phyloP scores from a whole-genome alignment of 805 yeast species.

The Saccharomycopsis vini region DNA sequence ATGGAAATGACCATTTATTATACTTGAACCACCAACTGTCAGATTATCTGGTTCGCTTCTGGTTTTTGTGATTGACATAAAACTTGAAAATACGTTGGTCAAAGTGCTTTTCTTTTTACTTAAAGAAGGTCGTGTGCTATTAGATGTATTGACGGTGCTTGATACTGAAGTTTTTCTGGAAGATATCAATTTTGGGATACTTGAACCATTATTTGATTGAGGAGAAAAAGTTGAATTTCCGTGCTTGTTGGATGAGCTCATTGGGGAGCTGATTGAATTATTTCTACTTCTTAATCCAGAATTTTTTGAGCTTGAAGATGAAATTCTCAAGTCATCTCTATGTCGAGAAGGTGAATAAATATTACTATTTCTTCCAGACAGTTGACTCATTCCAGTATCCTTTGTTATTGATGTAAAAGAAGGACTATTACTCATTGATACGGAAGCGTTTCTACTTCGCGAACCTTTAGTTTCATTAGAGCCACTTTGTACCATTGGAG shows the following conservation, averaged over 20 bases:
- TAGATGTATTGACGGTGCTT: neutral
- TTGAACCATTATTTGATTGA: neutral
- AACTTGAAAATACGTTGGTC: conserved; percentile 14
- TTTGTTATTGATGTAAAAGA: conserved; percentile 6
- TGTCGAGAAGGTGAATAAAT: neutral
- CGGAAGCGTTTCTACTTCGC: no score
- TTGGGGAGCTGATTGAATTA: conserved; percentile 7
- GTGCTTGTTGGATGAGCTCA: neutral
- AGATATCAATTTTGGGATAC: conserved; percentile 2
- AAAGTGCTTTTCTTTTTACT: conserved; percentile 17
- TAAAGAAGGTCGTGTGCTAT: conserved; percentile 7
- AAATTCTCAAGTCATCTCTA: neutral
- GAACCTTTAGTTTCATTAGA: neutral
- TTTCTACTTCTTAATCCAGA: conserved; percentile 3
- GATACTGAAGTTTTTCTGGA: conserved; percentile 11
- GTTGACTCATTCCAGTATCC: neutral
- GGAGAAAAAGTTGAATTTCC: conserved; percentile 10
- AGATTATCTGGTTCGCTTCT: conserved; percentile 1
- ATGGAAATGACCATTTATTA: conserved; percentile 1
- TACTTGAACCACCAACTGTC: neutral
- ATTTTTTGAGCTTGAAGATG: conserved; percentile 9
- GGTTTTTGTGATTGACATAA: conserved; percentile 10
- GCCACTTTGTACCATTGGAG: conserved; percentile 7
- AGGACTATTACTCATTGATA: conserved; percentile 5
- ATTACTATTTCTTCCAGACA: neutral